These are phyloP conservation scores for Venturia effusa DNA, from an alignment of 2,329 filamentous ascomycete species.

Conservation along the genomic window DNA sequence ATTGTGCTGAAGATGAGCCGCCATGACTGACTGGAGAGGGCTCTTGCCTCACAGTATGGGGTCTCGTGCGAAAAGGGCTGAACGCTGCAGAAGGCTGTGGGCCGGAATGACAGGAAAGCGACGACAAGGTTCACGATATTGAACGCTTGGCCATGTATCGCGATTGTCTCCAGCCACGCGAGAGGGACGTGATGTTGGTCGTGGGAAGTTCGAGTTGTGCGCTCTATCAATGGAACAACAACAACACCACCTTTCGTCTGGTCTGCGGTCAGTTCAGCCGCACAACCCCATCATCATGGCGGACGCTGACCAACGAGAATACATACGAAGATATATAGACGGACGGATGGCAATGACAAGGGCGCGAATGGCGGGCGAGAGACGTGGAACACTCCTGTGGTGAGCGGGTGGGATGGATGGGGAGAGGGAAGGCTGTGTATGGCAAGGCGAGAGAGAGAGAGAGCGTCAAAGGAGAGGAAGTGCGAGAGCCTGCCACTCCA, in stretches of 20 bases:
- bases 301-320: not conserved
- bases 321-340: not conserved
- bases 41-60: not conserved
- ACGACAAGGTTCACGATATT: not conserved
- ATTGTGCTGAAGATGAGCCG: slow-evolving; percentile 4
- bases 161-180: not conserved
- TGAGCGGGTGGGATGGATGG: not conserved
- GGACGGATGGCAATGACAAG: not conserved
- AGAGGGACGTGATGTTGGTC: not conserved
- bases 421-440: not conserved
- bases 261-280: not conserved
- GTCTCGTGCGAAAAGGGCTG: not conserved
- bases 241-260: not conserved
- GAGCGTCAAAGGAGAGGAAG: not conserved
- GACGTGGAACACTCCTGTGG: not conserved
- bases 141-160: not conserved
- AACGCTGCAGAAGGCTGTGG: not conserved
- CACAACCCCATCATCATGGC: not conserved
- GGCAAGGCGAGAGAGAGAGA: not conserved
- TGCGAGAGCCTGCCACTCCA: not conserved
- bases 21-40: not conserved
- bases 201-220: not conserved
- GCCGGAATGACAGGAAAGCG: not conserved
- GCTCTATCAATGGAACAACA: too few species aligned
- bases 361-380: not conserved